Base-by-base conservation (phyloP, 495 filamentous ascomycete genomes). In the Lasiosphaeria miniovina region DNA sequence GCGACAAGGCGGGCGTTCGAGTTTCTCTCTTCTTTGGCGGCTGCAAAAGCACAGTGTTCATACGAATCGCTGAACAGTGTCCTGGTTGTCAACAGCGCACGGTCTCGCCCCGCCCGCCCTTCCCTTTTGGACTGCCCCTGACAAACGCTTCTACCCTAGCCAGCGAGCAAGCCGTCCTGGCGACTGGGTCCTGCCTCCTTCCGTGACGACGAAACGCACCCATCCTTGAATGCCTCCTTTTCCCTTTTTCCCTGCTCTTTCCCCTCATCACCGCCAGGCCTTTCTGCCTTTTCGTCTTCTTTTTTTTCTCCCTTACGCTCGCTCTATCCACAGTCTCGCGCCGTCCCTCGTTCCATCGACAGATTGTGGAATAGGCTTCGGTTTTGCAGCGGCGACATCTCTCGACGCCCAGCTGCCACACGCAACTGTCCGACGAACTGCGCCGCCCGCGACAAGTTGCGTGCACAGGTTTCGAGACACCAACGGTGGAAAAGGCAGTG, bases 141-240 rank as follows among this genome's bases (percentile, higher is more conserved):
- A 58, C 62, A 58, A 60, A 60, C 54, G 57, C 63, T 58, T 62
- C 49, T 49, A 52, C 50, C 63, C 54, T 49, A 15, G 51, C 49
- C 41, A 40, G 54, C 58, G 34, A 58, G 52, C 54, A 60, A 64
- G 59, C 55, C 50, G 49, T 59, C 51, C 56, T 57, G 52, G 58
- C 56, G 51, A 61, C 62, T 65, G 61, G 62, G 61, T 58, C 65
- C 60, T 62, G 58, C 55, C 68, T 64, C 67, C 63, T 61, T 62
- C 61, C 64, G 58, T 61, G 43, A 59, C 60, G 61, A 59, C 64
- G 65, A 65, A 67, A 68, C 67, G 54, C 40, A 60, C 11, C 52
- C 60, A 66, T 70, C 67, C 65, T 68, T 67, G 65, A 62, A 61
- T 65, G 46, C 61, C 63, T 68, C 63, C 70, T 65, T 66, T 68